Evolutionary conservation across 148 eudicot species (phyloP).

Genomic region (Cornus suecica): DNA sequence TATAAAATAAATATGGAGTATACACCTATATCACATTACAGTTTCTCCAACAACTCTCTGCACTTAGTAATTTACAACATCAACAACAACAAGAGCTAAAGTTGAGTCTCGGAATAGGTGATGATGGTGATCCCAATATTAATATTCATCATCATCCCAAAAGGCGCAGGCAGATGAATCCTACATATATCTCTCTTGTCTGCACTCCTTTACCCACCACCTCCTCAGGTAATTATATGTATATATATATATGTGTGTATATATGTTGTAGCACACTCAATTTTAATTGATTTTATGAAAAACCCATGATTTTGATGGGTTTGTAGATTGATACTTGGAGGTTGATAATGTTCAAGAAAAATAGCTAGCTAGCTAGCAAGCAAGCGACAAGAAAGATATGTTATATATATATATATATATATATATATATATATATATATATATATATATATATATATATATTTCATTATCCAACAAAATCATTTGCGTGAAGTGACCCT

Average conservation of each 20-base stretch:
- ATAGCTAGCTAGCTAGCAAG: neutral
- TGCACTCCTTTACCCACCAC: constrained; percentile 22
- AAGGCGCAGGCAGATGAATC: constrained; percentile 33
- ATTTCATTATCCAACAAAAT: neutral
- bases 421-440: too few species aligned
- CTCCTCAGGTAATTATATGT: constrained; percentile 28
- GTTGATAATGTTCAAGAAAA: neutral
- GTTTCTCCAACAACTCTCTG: too few species aligned
- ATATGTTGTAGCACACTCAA: neutral
- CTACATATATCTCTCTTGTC: constrained; percentile 3
- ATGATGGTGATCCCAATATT: too few species aligned
- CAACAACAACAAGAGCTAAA: constrained; percentile 25
- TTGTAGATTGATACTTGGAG: neutral
- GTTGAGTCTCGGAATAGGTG: constrained; percentile 22
- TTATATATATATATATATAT: too few species aligned
- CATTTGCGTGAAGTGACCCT: constrained; percentile 1
- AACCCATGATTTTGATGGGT: neutral
- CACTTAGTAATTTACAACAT: too few species aligned
- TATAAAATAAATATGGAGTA: too few species aligned
- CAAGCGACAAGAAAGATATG: neutral
- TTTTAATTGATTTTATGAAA: too few species aligned
- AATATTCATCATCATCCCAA: constrained; percentile 17
- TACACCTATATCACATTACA: too few species aligned
- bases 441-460: neutral
- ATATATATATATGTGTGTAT: too few species aligned